Evolutionary conservation across 805 yeast species (phyloP).

Genomic region (Schwanniomyces yamadae): DNA sequence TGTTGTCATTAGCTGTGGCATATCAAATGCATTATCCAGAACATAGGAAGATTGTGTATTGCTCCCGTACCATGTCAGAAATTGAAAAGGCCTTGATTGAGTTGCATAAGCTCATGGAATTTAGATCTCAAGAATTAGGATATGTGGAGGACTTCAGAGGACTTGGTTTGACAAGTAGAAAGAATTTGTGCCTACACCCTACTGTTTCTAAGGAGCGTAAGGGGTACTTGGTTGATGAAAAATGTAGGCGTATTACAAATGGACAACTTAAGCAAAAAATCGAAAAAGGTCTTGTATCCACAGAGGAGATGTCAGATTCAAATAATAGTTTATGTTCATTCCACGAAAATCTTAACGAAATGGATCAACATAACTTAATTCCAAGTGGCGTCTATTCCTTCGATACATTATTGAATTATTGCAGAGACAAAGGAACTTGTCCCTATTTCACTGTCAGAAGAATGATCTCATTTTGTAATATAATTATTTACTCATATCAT

Average conservation of each 20-base stretch:
- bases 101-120: conserved; percentile 83
- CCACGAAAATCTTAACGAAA: conserved; percentile 85
- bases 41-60: conserved; percentile 88
- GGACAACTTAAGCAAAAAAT: conserved; percentile 76
- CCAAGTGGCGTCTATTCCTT: conserved; percentile 96
- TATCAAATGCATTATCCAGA: conserved; percentile 95
- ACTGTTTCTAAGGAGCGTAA: conserved; percentile 81
- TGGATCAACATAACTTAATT: conserved; percentile 83
- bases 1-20: conserved; percentile 88
- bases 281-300: conserved; percentile 48
- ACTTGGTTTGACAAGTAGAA: conserved; percentile 89
- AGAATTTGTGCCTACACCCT: conserved; percentile 91
- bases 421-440: conserved; percentile 79
- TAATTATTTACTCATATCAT: conserved; percentile 94
- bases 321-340: conserved; percentile 64
- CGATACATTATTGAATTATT: conserved; percentile 74
- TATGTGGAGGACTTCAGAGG: conserved; percentile 90
- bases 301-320: conserved; percentile 46
- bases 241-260: conserved; percentile 90
- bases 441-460: conserved; percentile 98
- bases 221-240: conserved; percentile 93
- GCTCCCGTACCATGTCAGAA: conserved; percentile 99
- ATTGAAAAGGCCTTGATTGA: conserved; percentile 96
- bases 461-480: conserved; percentile 92
- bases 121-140: conserved; percentile 79